phyloP scores from a whole-genome alignment of 345 rosid genomes.

The Dipteronia dyeriana region DNA sequence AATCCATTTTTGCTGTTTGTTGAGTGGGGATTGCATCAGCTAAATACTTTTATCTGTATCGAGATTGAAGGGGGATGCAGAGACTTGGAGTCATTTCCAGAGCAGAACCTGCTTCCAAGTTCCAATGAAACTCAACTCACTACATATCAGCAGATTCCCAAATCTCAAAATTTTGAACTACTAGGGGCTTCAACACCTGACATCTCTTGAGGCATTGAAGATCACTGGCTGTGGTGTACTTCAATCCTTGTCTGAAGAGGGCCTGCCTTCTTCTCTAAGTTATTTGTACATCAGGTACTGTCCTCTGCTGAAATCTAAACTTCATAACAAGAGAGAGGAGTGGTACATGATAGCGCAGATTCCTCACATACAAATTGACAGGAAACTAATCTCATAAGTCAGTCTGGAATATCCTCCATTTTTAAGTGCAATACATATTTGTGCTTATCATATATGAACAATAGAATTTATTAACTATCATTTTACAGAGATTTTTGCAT shows the following conservation, averaged over 20 bases:
- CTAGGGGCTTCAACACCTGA: slow-evolving; percentile 29
- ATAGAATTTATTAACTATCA: not conserved
- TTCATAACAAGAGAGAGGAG: slow-evolving; percentile 19
- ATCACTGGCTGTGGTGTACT: slow-evolving; percentile 30
- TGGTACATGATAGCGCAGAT: slow-evolving; percentile 22
- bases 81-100: slow-evolving; percentile 35
- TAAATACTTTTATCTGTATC: slow-evolving; percentile 22
- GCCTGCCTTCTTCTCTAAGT: slow-evolving; percentile 36
- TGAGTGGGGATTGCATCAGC: slow-evolving; percentile 29
- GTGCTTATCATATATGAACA: not conserved
- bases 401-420: not conserved
- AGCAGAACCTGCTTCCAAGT: slow-evolving; percentile 36
- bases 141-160: slow-evolving; percentile 27
- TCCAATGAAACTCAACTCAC: slow-evolving; percentile 23
- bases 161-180: slow-evolving; percentile 20
- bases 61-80: slow-evolving; percentile 36
- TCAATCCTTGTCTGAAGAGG: slow-evolving; percentile 25
- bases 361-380: slow-evolving; percentile 31
- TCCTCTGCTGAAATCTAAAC: slow-evolving; percentile 13
- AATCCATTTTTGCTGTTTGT: not conserved
- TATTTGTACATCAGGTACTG: slow-evolving; percentile 28
- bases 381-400: slow-evolving; percentile 11
- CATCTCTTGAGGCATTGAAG: slow-evolving; percentile 27
- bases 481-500: not conserved
- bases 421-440: too few species aligned